phyloP scores from a whole-genome alignment of 2,329 filamentous ascomycete species.

The Cladosporium sp. region DNA sequence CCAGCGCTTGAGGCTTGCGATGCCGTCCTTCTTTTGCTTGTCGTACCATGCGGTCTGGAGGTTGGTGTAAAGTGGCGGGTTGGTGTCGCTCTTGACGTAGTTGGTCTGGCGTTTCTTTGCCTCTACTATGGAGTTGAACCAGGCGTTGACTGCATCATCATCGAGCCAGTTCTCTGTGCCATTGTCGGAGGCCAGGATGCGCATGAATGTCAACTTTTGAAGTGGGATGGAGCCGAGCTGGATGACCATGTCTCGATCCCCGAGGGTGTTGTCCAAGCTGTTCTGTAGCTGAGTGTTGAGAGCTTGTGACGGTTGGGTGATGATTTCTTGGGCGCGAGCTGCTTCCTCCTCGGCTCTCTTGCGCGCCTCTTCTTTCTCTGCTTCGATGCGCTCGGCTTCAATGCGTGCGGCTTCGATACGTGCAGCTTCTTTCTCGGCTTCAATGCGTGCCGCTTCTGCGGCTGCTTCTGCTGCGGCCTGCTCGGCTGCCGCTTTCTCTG shows the following conservation, averaged over 20 bases:
- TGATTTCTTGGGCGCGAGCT: background rate
- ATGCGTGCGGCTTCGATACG: background rate
- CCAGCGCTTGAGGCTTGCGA: slow-evolving; percentile 53
- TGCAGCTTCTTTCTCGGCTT: slow-evolving; percentile 14
- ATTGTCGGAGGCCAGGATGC: background rate
- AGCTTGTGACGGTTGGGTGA: background rate
- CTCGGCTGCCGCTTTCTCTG: no score
- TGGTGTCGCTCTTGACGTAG: slow-evolving; percentile 47
- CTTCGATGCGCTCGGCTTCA: background rate
- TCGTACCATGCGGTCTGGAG: slow-evolving; percentile 70
- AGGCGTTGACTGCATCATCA: slow-evolving; percentile 72
- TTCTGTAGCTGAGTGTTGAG: background rate
- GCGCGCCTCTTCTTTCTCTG: slow-evolving; percentile 14
- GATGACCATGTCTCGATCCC: background rate
- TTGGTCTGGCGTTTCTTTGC: slow-evolving; percentile 57
- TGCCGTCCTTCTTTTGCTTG: slow-evolving; percentile 45
- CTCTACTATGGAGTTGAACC: slow-evolving; percentile 60
- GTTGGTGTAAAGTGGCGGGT: slow-evolving; percentile 59
- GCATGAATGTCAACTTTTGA: slow-evolving; percentile 3
- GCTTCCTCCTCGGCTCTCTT: slow-evolving; percentile 15
- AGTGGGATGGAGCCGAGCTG: slow-evolving; percentile 8
- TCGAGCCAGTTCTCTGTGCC: slow-evolving; percentile 63
- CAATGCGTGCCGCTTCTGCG: slow-evolving; percentile 6
- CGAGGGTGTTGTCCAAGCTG: background rate
- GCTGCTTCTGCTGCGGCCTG: no score